Percentiles rank a stretch among this genome's conserved stretches.
Conservation (phyloP, 2,329 filamentous ascomycete species). For the Tolypocladium cylindrosporum region DNA sequence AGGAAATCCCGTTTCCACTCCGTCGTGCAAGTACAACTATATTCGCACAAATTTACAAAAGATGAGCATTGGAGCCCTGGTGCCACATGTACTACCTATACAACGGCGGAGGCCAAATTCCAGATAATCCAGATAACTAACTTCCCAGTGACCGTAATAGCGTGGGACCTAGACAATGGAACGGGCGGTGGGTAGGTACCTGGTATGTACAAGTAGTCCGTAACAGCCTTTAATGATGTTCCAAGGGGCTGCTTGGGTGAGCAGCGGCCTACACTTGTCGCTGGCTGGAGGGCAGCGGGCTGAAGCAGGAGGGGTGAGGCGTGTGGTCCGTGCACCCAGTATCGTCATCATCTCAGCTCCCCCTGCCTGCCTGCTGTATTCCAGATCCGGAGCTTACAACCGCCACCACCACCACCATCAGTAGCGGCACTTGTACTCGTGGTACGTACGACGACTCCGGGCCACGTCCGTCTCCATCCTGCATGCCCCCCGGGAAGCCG, state of each 20-base stretch:
- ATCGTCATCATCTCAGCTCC: conserved; percentile 8
- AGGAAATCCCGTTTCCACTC: no score
- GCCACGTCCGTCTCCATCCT: background rate
- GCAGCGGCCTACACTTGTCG: background rate
- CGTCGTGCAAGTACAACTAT: no score
- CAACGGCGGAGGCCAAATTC: no score
- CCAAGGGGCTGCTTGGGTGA: background rate
- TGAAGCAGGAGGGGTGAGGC: background rate
- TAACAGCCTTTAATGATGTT: no score
- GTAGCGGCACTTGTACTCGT: background rate
- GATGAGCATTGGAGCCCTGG: no score
- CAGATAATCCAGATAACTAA: no score
- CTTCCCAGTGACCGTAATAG: no score
- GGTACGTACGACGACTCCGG: background rate
- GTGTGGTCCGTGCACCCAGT: conserved; percentile 7
- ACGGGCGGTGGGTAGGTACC: no score
- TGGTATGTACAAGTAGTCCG: no score
- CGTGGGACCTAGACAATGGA: no score
- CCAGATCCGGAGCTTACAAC: conserved; percentile 3
- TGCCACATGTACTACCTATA: no score
- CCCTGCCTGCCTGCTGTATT: background rate
- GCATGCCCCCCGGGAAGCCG: background rate
- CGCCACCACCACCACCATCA: background rate
- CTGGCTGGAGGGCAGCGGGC: background rate
- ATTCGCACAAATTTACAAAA: no score